Evolutionary conservation across 768 basidiomycete genomes (phyloP), one percentile per base, ranked within the genome.

Genomic region (Naganishia vishniacii): DNA sequence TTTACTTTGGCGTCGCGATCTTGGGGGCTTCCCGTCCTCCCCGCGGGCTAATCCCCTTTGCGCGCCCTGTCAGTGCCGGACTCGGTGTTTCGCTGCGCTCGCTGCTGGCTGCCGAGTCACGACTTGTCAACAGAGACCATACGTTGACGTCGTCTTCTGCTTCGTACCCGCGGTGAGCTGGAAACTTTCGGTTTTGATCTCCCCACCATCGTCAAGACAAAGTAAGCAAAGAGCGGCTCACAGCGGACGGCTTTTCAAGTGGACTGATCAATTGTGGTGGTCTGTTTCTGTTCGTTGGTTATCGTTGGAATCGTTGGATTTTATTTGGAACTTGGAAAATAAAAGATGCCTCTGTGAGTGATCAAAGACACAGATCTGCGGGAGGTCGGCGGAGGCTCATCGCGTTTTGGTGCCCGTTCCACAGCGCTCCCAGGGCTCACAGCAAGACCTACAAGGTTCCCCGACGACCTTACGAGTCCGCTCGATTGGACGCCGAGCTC

Each of bases 401-500:
- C 32, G 18, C 20, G 20, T 16, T 64, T 48, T 16, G 34, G 5
- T 66, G 42, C 41, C 62, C 26, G 20, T 48, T 31, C 25, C 62
- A 53, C 64, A 72, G 71, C 71, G 77, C 75, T 41, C 75, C 77
- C 51, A 70, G 77, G 67, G 76, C 76, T 68, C 72, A 75, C 67
- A 73, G 73, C 65, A 78, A 78, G 71, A 78, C 77, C 81, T 95
- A 94, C 83, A 95, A 97, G 85, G 93, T 95, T 85, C 94, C 94
- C 77, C 90, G 86, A 84, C 86, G 94, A 79, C 87, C 94, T 79
- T 98, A 86, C 81, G 91, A 88, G 82, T 90, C 91, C 65, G 91
- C 93, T 78, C 91, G 94, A 81, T 92, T 98, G 82, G 95, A 99
- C 82, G 88, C 89, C 72, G 95, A 99, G 84, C 85, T 99, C 80